Conservation (phyloP, 2,329 filamentous ascomycete species). For the Neoascochyta sp. region DNA sequence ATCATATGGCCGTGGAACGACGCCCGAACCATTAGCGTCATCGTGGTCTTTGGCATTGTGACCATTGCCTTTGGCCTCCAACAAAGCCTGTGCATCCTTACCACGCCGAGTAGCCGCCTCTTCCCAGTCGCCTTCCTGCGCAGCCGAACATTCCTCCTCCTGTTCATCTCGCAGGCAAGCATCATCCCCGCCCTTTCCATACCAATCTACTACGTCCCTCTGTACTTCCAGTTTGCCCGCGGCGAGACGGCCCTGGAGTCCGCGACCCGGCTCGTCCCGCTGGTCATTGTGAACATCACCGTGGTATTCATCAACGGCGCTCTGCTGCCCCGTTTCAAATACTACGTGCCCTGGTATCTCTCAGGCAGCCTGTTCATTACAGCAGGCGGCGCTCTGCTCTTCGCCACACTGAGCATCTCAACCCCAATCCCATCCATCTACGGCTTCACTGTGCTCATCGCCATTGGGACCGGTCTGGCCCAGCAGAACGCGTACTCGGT, state of each 20-base stretch:
- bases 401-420: conserved; percentile 3
- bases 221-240: conserved; percentile 26
- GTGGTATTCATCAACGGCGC: conserved; percentile 14
- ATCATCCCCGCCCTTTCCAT: conserved; percentile 1
- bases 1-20: conserved; percentile 48
- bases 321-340: conserved; percentile 14
- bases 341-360: conserved; percentile 17
- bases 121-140: conserved; percentile 50
- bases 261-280: conserved; percentile 23
- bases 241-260: conserved; percentile 17
- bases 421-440: conserved; percentile 16
- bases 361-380: conserved; percentile 8
- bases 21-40: conserved; percentile 45
- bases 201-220: conserved; percentile 23
- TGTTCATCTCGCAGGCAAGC: conserved; percentile 7
- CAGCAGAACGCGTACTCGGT: conserved; percentile 19
- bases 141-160: conserved; percentile 6
- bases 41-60: conserved; percentile 44
- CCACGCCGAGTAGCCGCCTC: conserved; percentile 43
- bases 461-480: conserved; percentile 17
- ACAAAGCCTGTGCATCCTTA: conserved; percentile 46
- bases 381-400: conserved; percentile 15
- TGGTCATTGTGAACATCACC: conserved; percentile 15
- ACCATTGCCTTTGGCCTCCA: conserved; percentile 45
- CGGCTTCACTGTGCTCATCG: conserved; percentile 20